Evolutionary conservation across 1,284 basidiomycete species (phyloP).

Genomic region (Puccinia triticina): DNA sequence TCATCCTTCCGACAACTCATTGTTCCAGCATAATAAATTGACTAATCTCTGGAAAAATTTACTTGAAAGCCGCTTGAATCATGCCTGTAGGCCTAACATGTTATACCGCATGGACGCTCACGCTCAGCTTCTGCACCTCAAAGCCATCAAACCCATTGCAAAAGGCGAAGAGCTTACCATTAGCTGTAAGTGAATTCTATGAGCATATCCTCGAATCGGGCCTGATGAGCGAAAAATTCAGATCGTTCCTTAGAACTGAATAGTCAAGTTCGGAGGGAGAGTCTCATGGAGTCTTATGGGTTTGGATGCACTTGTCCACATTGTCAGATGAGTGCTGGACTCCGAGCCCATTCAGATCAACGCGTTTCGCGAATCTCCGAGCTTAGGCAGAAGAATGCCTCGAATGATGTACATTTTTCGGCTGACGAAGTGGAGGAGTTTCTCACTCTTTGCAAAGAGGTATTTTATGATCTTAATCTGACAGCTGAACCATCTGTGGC

Average conservation of each 20-base stretch:
- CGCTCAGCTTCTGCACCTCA: slow-evolving; percentile 5
- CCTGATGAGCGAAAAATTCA: neutral
- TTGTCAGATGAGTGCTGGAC: slow-evolving; percentile 1
- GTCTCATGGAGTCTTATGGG: neutral
- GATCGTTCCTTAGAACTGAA: slow-evolving; percentile 3
- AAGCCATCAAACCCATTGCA: slow-evolving; percentile 1
- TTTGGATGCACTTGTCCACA: slow-evolving; percentile 26
- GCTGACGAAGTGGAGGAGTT: slow-evolving; percentile 11
- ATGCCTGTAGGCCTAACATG: slow-evolving; percentile 39
- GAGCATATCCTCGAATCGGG: neutral
- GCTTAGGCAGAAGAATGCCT: neutral
- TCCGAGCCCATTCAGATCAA: neutral
- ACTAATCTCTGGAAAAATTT: neutral
- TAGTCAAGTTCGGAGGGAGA: neutral
- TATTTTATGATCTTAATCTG: neutral
- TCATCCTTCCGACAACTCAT: neutral
- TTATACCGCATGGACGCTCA: neutral
- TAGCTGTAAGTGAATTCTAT: slow-evolving; percentile 15
- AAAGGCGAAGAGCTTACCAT: slow-evolving; percentile 31
- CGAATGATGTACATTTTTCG: neutral
- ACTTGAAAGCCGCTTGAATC: slow-evolving; percentile 40
- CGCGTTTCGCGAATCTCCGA: neutral
- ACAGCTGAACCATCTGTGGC: no score
- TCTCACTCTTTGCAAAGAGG: neutral
- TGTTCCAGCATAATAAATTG: neutral